Evolutionary conservation across 805 yeast species (phyloP), one percentile per base, ranked within the genome.

Genomic region (Cyberlindnera meyerae): DNA sequence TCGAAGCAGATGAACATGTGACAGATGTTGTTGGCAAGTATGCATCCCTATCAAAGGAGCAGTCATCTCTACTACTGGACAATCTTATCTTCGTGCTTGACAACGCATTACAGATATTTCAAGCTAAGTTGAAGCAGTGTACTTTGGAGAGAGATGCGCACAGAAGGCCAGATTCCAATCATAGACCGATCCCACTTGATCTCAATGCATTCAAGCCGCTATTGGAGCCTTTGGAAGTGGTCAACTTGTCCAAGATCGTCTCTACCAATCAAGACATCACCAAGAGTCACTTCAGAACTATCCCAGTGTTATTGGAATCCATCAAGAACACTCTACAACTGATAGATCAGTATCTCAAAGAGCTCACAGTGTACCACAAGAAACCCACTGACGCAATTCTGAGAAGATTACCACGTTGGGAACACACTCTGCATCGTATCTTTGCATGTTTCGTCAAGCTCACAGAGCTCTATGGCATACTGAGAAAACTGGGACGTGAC

Each of bases 371-470:
- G 16, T 62, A 52, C 38, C 48, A 53, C n/a, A 34, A 33, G 13
- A 47, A 40, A 22, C 42, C 52, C 0, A 27, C 37, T 8, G 53
- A 54, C 15, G 41, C 41, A 1, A 29, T 37, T 14, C 30, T 65
- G 8, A 56, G 56, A 25, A 55, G 60, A 15, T 32, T 66, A 2
- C 66, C 69, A 4, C 46, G 52, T 33, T 60, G 65, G 61, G 49
- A 58, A n/a, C 63, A 57, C 40, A 53, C 73, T 0, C 48, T 73
- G 27, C 82, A 77, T 45, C 60, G 71, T 39, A 56, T 73, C 4
- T 64, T 73, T 39, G 62, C 72, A 12, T 48, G 40, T 11, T 43
- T 45, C 24, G 36, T 51, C 7, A 55, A 72, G 29, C 48, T 71
- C 22, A 65, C 68, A 35, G 77, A 71, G 33, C 40, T 69, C 17